Conservation (phyloP, 306 rosid species). For the Lagenaria siceraria region DNA sequence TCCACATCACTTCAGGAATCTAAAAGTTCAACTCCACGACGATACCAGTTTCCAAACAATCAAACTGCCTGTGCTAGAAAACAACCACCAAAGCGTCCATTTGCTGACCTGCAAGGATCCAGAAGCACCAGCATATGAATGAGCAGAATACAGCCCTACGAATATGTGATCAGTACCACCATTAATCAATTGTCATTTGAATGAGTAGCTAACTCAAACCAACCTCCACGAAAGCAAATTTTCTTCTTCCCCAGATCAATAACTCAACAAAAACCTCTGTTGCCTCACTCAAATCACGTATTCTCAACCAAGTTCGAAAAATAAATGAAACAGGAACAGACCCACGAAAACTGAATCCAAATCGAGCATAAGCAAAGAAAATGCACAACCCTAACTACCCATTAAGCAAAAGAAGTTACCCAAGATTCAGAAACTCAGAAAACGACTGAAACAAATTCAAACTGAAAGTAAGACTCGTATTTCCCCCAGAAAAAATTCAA, state of each 20-base stretch:
- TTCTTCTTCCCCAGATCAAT: not conserved
- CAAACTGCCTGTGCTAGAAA: slow-evolving; percentile 2
- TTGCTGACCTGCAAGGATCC: not conserved
- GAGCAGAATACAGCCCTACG: not conserved
- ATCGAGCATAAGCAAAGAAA: not conserved
- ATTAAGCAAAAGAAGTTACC: not conserved
- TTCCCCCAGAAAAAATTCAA: not conserved
- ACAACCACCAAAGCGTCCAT: not conserved
- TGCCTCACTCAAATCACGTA: not conserved
- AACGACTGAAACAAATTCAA: not conserved
- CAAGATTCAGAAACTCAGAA: not conserved
- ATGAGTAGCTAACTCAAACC: not conserved
- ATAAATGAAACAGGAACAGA: not conserved
- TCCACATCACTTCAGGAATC: slow-evolving; percentile 32
- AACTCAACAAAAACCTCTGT: not conserved
- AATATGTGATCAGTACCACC: not conserved
- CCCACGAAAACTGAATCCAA: not conserved
- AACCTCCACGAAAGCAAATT: not conserved
- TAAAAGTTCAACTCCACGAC: not conserved
- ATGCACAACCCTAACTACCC: slow-evolving; percentile 2
- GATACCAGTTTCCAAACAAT: slow-evolving; percentile 4
- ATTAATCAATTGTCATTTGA: not conserved
- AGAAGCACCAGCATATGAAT: not conserved
- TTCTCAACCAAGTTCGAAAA: not conserved
- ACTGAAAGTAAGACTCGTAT: not conserved